Evolutionary conservation across 306 rosid genomes (phyloP).

Genomic region (Mimosa pudica): DNA sequence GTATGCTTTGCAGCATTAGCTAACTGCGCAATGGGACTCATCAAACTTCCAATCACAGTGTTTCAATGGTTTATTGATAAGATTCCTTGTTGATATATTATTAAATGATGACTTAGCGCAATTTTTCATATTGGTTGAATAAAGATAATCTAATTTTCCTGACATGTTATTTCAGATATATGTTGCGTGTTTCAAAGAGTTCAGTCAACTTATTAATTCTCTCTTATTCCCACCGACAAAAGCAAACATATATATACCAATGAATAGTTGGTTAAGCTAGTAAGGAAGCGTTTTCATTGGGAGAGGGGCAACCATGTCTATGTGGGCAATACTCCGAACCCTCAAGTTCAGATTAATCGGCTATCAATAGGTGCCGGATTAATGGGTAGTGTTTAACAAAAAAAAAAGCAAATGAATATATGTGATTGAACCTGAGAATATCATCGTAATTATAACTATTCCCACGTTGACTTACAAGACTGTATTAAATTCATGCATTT

Average conservation of each 20-base stretch:
- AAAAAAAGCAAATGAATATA: too few relatives aligned
- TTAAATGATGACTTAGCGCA: not conserved
- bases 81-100: conserved; percentile 41
- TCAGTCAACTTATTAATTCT: not conserved
- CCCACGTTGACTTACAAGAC: conserved; percentile 20
- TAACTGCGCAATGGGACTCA: conserved; percentile 35
- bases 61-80: conserved; percentile 42
- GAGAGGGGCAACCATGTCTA: too few relatives aligned
- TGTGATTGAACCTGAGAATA: not conserved
- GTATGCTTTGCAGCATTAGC: conserved; percentile 38
- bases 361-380: too few relatives aligned
- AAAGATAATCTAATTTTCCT: not conserved
- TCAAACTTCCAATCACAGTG: conserved; percentile 42
- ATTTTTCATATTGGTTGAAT: not conserved
- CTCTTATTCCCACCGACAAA: conserved; percentile 16
- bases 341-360: too few relatives aligned
- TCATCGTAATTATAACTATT: conserved; percentile 8
- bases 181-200: not conserved
- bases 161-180: not conserved
- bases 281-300: too few relatives aligned
- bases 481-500: conserved; percentile 37
- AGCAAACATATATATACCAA: not conserved
- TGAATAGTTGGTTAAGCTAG: too few relatives aligned
- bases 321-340: too few relatives aligned
- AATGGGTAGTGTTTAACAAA: too few relatives aligned